Conservation (phyloP, 805 yeast genomes). For the Trichomonascus vanleenenianus region DNA sequence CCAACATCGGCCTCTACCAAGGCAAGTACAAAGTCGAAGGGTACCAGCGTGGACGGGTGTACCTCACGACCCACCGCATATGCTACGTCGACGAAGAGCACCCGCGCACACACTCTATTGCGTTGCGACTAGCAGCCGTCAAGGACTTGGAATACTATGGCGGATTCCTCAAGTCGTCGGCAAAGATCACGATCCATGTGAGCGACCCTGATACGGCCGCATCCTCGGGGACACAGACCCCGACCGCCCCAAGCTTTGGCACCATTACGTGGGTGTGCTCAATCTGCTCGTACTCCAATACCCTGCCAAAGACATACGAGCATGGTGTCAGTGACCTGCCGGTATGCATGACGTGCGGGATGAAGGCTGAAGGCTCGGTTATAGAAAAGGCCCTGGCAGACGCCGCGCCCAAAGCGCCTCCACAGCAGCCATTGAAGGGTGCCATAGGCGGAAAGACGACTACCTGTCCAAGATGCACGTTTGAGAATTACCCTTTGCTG, state of each 20-base stretch:
- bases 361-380: conserved; percentile 35
- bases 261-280: conserved; percentile 67
- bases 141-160: conserved; percentile 34
- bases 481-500: conserved; percentile 74
- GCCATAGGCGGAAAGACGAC: conserved; percentile 6
- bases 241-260: conserved; percentile 3
- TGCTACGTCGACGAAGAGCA: conserved; percentile 57
- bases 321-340: conserved; percentile 32
- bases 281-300: conserved; percentile 74
- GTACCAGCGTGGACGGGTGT: conserved; percentile 69
- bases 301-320: conserved; percentile 28
- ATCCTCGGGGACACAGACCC: conserved; percentile 3
- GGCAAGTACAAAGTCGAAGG: conserved; percentile 53
- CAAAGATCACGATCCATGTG: conserved; percentile 23
- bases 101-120: conserved; percentile 39
- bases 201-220: not conserved
- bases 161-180: not conserved
- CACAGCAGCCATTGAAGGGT: not conserved
- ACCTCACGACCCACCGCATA: conserved; percentile 65
- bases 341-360: conserved; percentile 56
- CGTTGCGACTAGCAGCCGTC: conserved; percentile 39
- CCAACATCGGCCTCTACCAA: conserved; percentile 67
- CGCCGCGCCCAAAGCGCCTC: not conserved
- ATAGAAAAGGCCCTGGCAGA: conserved; percentile 28
- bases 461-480: conserved; percentile 59